Evolutionary conservation across 176 grass and related monocot species (phyloP).

Genomic region (Juncus inflexus): DNA sequence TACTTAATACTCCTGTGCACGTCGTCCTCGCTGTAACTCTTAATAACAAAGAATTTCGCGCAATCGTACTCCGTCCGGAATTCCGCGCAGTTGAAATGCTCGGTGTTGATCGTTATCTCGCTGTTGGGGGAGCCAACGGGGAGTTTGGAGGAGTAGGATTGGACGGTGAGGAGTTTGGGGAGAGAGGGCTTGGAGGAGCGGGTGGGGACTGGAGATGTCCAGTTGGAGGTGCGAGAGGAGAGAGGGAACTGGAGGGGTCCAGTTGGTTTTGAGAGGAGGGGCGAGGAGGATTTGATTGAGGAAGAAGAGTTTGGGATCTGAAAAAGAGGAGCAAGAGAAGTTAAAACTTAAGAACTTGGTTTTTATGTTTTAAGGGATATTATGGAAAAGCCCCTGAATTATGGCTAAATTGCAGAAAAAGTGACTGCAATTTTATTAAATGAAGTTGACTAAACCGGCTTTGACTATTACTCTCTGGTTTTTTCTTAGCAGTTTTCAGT

Average conservation of each 20-base stretch:
- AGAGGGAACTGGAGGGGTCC: background rate
- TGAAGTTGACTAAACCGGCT: too few relatives aligned
- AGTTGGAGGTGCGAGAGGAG: slow-evolving; percentile 8
- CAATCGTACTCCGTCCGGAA: slow-evolving; percentile 56
- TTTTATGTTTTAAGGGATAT: background rate
- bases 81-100: slow-evolving; percentile 58
- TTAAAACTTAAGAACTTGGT: slow-evolving; percentile 2
- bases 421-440: too few relatives aligned
- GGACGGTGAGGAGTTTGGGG: slow-evolving; percentile 32
- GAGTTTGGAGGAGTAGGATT: slow-evolving; percentile 48
- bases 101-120: slow-evolving; percentile 45
- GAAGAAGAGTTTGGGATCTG: slow-evolving; percentile 22
- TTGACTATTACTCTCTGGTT: too few relatives aligned
- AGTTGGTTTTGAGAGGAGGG: slow-evolving; percentile 3
- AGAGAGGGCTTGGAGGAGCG: slow-evolving; percentile 19
- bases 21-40: slow-evolving; percentile 76
- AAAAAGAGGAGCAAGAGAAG: background rate
- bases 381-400: too few relatives aligned
- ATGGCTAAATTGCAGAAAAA: too few relatives aligned
- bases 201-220: slow-evolving; percentile 11
- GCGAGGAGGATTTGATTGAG: background rate
- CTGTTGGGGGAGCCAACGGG: slow-evolving; percentile 28
- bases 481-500: too few relatives aligned
- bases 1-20: slow-evolving; percentile 83
- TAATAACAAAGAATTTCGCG: slow-evolving; percentile 94